phyloP scores from a whole-genome alignment of 1,284 basidiomycete species.

The Meripilus lineatus region DNA sequence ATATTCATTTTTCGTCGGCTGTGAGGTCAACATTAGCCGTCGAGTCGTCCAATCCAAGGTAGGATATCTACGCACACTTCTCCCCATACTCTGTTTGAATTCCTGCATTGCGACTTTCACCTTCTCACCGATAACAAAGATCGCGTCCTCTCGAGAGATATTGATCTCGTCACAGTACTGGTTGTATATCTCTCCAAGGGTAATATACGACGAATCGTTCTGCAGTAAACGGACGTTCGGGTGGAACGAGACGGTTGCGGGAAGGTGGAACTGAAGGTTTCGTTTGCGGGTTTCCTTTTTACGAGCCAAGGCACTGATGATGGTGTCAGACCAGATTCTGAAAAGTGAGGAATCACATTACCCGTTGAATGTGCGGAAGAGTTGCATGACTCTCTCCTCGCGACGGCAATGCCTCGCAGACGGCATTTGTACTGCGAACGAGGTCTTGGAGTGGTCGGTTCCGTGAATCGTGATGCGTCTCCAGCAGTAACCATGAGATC shows the following conservation, averaged over 20 bases:
- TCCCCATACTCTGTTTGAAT: constrained; percentile 45
- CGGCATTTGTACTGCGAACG: constrained; percentile 91
- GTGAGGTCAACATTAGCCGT: constrained; percentile 3
- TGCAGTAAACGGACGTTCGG: constrained; percentile 85
- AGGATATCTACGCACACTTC: constrained; percentile 40
- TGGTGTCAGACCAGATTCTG: not conserved
- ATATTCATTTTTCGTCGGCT: constrained; percentile 68
- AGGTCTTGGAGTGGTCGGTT: constrained; percentile 85
- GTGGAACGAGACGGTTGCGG: constrained; percentile 83
- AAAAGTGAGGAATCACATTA: constrained; percentile 30
- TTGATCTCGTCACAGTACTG: constrained; percentile 77
- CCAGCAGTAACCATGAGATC: constrained; percentile 84
- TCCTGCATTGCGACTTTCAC: constrained; percentile 66
- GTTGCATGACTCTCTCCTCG: constrained; percentile 91
- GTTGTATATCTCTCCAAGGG: constrained; percentile 93
- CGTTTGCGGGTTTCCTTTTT: constrained; percentile 95
- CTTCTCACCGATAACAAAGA: constrained; percentile 81
- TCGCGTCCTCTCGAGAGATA: constrained; percentile 86
- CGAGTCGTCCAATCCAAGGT: not conserved
- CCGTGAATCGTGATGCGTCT: constrained; percentile 90
- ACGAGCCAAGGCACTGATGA: constrained; percentile 66
- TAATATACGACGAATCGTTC: constrained; percentile 88
- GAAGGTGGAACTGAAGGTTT: constrained; percentile 89
- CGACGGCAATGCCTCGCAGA: constrained; percentile 84
- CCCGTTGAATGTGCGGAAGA: constrained; percentile 93